A percentile compares a stretch with the other conserved stretches of the same genome.
These are phyloP conservation scores for Zalaria sp. DNA, from an alignment of 2,329 filamentous ascomycete species.

Conservation along the genomic window DNA sequence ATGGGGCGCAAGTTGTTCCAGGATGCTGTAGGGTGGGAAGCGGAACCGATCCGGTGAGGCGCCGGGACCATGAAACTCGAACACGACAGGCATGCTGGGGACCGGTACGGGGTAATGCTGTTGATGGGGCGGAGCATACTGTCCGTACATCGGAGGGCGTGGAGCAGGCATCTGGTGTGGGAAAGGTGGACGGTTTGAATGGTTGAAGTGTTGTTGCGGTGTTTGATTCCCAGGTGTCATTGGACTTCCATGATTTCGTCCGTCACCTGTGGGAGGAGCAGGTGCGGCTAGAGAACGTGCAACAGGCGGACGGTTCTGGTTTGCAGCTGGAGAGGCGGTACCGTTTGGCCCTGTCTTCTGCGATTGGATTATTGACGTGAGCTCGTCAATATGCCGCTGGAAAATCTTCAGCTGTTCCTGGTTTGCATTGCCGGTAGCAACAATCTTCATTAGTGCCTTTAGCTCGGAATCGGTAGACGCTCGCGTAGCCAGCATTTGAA, in stretches of 20 bases:
- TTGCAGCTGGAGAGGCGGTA: neutral
- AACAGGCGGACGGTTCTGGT: neutral
- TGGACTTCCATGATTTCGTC: constrained; percentile 10
- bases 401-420: constrained; percentile 61
- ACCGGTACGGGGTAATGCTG: constrained; percentile 20
- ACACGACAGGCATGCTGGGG: constrained; percentile 50
- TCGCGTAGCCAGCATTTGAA: constrained; percentile 62
- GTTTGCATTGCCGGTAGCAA: constrained; percentile 60
- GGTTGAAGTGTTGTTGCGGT: constrained; percentile 4
- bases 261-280: constrained; percentile 2
- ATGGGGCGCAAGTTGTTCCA: constrained; percentile 45
- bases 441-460: constrained; percentile 69
- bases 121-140: constrained; percentile 10
- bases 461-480: constrained; percentile 60
- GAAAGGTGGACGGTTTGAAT: constrained; percentile 1
- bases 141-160: neutral
- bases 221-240: constrained; percentile 7
- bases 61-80: constrained; percentile 44
- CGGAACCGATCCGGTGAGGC: constrained; percentile 61
- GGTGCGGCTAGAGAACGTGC: neutral
- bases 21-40: constrained; percentile 64
- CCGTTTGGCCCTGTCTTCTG: constrained; percentile 16
- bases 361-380: constrained; percentile 40
- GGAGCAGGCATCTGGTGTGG: neutral
- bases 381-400: constrained; percentile 66